phyloP scores from a whole-genome alignment of 257 asterid species.

The Ehretia macrophylla region DNA sequence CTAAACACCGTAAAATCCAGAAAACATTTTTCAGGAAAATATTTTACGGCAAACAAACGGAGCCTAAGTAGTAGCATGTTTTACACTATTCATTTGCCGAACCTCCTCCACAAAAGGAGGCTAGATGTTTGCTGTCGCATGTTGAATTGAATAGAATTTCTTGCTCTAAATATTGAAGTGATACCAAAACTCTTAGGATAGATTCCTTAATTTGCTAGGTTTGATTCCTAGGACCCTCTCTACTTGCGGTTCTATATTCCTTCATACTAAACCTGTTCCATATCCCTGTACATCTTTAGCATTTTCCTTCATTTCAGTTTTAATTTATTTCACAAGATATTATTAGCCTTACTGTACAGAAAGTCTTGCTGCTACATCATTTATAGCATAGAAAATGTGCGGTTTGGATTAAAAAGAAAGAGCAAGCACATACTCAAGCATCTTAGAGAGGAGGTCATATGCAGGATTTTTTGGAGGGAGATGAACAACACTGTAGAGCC shows the following conservation, averaged over 20 bases:
- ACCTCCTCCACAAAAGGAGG: no score
- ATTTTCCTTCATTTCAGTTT: neutral
- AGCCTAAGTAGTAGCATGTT: neutral
- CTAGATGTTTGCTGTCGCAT: no score
- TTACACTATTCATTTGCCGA: no score
- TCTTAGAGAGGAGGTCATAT: constrained; percentile 88
- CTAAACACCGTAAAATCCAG: no score
- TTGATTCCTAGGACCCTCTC: neutral
- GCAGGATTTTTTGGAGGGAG: constrained; percentile 84
- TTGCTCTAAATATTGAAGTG: no score
- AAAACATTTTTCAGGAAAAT: no score
- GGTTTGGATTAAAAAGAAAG: constrained; percentile 18
- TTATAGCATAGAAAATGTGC: constrained; percentile 3
- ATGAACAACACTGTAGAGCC: constrained; percentile 80
- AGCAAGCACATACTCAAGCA: constrained; percentile 82
- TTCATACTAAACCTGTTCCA: neutral
- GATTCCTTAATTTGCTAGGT: no score
- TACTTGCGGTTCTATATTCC: neutral
- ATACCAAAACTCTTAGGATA: no score
- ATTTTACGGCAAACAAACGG: no score
- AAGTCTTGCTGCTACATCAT: constrained; percentile 5
- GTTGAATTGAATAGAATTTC: no score
- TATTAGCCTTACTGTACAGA: neutral
- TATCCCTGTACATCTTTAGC: neutral
- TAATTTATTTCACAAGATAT: neutral